phyloP scores from a whole-genome alignment of 2,329 filamentous ascomycete genomes.

The Aspergillus ruber region DNA sequence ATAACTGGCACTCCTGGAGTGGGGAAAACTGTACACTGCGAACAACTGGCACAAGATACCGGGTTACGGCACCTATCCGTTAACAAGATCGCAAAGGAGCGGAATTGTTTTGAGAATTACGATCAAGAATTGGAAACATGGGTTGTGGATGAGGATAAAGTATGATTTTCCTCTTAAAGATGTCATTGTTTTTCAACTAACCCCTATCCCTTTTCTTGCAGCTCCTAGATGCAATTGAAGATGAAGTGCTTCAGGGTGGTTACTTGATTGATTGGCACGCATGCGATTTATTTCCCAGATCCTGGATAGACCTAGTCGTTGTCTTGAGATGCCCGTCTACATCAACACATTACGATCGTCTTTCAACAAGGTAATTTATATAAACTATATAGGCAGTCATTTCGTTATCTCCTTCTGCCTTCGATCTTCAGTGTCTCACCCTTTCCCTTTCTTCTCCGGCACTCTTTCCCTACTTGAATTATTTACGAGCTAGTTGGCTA shows the following conservation, averaged over 20 bases:
- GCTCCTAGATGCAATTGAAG: constrained; percentile 84
- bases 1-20: constrained; percentile 93
- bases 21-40: constrained; percentile 90
- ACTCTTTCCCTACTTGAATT: background rate
- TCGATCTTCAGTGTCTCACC: background rate
- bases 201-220: constrained; percentile 12
- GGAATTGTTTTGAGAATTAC: constrained; percentile 78
- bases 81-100: constrained; percentile 87
- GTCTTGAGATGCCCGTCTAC: constrained; percentile 76
- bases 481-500: background rate
- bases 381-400: background rate
- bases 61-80: constrained; percentile 78
- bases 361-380: constrained; percentile 58
- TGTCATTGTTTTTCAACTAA: background rate
- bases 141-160: constrained; percentile 96
- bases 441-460: constrained; percentile 1
- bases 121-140: constrained; percentile 80
- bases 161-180: constrained; percentile 29
- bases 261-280: constrained; percentile 97
- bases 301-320: constrained; percentile 91
- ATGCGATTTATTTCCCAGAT: constrained; percentile 87
- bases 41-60: constrained; percentile 67
- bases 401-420: background rate
- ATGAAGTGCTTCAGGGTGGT: constrained; percentile 69
- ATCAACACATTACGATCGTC: constrained; percentile 72